Evolutionary conservation across 139 green algal species (phyloP), one percentile per base, ranked within the genome.

Genomic region (Penium margaritaceum): DNA sequence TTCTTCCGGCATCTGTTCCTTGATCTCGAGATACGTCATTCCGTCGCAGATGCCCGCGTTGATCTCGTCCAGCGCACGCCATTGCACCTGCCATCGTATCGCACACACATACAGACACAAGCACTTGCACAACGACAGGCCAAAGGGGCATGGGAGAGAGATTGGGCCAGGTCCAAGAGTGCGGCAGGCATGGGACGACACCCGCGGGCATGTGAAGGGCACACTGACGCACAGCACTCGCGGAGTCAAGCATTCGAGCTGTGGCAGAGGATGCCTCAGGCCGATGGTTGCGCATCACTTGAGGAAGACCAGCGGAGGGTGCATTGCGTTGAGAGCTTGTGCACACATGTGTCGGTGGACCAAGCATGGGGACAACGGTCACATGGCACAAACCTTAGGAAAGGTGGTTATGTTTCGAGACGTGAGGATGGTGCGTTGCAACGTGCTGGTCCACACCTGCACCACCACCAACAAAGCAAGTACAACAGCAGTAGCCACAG

Each of bases 381-480:
- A n/a, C n/a, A n/a, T n/a, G n/a, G n/a, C n/a, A n/a, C n/a, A 35
- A 27, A 72, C 70, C 73, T 96, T 96, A 17, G 91, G 90, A 65
- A 77, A 77, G 1, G 88, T 89, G 21, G 84, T 84, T 63, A 97
- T 84, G 72, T 86, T 72, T 37, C 85, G 71, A 7, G 91, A 92
- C 0, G 93, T 98, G 67, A 90, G 81, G 57, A 97, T 94, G 41
- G 93, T 98, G 55, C 93, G 86, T 76, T 87, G 81, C 35, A 97
- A 78, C 0, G 92, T 97, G 70, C 85, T 93, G 6, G 92, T 97
- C 92, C 92, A 97, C 24, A 96, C 88, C n/a, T 78, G 71, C 46
- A 15, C 27, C 32, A 7, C 30, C 30, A 9, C 55, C 55, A 7
- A 12, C 30, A 9, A 7, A 65, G 30, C 9, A 9, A n/a, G n/a